Percentiles rank a stretch among this genome's conserved stretches.
phyloP scores from a whole-genome alignment of 805 yeast genomes.

The Starmerella bombicola region DNA sequence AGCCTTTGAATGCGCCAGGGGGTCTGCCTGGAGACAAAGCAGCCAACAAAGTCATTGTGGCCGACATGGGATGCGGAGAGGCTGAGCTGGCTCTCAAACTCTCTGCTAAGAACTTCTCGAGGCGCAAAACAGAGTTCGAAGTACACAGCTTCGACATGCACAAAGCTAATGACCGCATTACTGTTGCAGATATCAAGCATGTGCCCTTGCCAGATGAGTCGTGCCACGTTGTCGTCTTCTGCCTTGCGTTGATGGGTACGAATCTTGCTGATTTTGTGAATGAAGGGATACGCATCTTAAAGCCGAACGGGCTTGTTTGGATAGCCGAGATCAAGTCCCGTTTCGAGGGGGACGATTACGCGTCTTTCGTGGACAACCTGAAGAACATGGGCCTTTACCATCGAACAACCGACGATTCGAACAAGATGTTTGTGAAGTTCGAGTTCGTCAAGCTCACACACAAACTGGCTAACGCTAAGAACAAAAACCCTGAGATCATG shows the following conservation, averaged over 20 bases:
- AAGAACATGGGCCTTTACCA: constrained; percentile 73
- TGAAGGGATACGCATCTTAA: constrained; percentile 77
- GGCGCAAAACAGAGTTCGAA: constrained; percentile 33
- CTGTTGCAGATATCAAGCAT: constrained; percentile 90
- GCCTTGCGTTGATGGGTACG: constrained; percentile 94
- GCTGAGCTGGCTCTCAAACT: constrained; percentile 61
- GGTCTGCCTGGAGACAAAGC: constrained; percentile 59
- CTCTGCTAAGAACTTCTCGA: not conserved
- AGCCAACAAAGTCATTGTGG: constrained; percentile 55
- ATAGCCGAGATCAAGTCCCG: constrained; percentile 94
- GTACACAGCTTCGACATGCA: constrained; percentile 88
- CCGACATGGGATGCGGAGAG: constrained; percentile 99
- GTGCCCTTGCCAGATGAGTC: constrained; percentile 75
- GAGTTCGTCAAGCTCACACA: constrained; percentile 65
- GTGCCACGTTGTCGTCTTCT: constrained; percentile 80
- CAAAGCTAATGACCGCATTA: constrained; percentile 74
- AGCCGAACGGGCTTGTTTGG: constrained; percentile 93
- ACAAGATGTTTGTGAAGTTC: constrained; percentile 89
- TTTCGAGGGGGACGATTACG: constrained; percentile 42
- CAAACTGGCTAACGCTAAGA: constrained; percentile 43
- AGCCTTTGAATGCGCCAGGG: constrained; percentile 86
- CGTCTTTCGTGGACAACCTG: constrained; percentile 63
- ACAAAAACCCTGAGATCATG: constrained; percentile 46
- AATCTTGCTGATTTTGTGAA: constrained; percentile 82
- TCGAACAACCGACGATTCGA: constrained; percentile 70